Conservation (phyloP, 805 yeast species). For the Metschnikowia vanudenii region DNA sequence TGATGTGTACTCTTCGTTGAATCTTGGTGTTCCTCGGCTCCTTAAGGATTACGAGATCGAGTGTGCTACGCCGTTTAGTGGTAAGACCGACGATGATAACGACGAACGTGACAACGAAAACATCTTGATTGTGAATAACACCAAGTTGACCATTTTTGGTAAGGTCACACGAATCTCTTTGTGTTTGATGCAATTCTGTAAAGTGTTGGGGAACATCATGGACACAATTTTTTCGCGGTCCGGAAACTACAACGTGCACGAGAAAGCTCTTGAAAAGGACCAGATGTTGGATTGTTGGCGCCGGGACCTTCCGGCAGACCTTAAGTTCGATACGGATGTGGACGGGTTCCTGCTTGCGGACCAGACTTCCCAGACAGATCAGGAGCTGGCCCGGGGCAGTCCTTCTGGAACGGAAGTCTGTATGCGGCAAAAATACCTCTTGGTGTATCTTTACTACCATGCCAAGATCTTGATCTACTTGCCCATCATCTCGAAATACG, state of each 20-base stretch:
- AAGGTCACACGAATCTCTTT: conserved; percentile 64
- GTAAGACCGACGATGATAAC: conserved; percentile 38
- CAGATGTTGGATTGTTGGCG: conserved; percentile 79
- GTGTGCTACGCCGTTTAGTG: conserved; percentile 75
- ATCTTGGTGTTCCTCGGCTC: conserved; percentile 79
- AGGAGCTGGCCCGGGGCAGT: no score
- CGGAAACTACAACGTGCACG: conserved; percentile 29
- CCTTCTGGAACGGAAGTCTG: no score
- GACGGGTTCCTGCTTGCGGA: conserved; percentile 48
- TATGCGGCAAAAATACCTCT: conserved; percentile 39
- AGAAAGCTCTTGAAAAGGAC: conserved; percentile 43
- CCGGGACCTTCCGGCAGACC: conserved; percentile 57
- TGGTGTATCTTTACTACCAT: conserved; percentile 47
- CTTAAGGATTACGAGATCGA: conserved; percentile 80
- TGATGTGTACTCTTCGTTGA: conserved; percentile 72
- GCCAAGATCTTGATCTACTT: conserved; percentile 43
- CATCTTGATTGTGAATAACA: conserved; percentile 57
- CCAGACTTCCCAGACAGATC: conserved; percentile 8
- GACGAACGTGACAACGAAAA: conserved; percentile 46
- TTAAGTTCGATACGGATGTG: conserved; percentile 63
- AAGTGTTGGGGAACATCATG: conserved; percentile 69
- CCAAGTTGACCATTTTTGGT: conserved; percentile 62
- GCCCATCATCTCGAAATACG: conserved; percentile 42
- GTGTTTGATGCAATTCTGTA: conserved; percentile 64
- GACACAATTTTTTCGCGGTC: conserved; percentile 68